A percentile compares a stretch with the other conserved stretches of the same genome.
Conservation (phyloP, 179 eudicot genomes). For the Silene vulgaris region DNA sequence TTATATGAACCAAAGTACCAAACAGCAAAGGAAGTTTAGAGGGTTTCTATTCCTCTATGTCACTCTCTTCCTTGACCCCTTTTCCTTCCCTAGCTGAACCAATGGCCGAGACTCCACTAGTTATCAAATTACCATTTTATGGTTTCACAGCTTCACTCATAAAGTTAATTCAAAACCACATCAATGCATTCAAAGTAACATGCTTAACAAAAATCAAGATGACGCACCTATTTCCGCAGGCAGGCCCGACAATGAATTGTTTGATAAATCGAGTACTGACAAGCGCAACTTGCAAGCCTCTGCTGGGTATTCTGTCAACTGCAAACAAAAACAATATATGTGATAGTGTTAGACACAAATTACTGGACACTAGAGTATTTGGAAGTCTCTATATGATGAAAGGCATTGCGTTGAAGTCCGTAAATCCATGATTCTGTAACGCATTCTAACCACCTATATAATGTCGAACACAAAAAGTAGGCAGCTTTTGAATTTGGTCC, state of each 20-base stretch:
- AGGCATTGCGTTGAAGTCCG: background rate
- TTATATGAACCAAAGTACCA: background rate
- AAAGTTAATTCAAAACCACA: background rate
- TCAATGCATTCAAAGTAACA: background rate
- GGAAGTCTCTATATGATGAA: background rate
- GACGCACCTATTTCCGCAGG: conserved; percentile 90
- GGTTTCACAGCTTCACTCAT: background rate
- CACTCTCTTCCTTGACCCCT: background rate
- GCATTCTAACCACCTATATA: conserved; percentile 5
- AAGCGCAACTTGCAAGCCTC: conserved; percentile 79
- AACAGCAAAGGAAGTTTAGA: background rate
- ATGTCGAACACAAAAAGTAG: background rate
- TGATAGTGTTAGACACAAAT: conserved; percentile 10
- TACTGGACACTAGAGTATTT: background rate
- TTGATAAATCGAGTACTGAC: conserved; percentile 81
- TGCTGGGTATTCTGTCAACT: conserved; percentile 79
- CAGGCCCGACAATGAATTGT: conserved; percentile 88
- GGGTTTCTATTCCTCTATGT: background rate
- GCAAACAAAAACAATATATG: conserved; percentile 27
- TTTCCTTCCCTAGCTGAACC: background rate
- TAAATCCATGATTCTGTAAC: background rate
- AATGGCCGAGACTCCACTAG: background rate
- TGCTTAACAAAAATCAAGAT: conserved; percentile 20
- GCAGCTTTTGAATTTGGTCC: background rate
- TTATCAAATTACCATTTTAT: background rate